Conservation (phyloP, 2,329 filamentous ascomycete species). For the Zymoseptoria tritici region DNA sequence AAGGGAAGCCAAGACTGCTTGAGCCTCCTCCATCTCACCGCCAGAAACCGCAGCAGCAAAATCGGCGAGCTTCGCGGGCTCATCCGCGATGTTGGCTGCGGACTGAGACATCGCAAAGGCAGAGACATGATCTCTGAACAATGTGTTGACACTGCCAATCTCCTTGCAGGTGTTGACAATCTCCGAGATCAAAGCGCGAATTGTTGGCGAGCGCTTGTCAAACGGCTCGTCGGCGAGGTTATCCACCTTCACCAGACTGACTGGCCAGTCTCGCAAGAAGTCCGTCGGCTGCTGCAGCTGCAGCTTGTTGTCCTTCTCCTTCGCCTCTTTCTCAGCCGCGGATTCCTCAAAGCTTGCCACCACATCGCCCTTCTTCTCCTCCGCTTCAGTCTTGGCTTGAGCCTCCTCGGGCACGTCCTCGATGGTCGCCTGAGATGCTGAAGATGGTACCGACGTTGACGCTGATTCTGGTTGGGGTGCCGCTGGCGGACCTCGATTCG, state of each 20-base stretch:
- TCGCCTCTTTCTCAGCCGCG: conserved; percentile 46
- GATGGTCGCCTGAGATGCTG: conserved; percentile 45
- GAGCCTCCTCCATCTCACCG: conserved; percentile 83
- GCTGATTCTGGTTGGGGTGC: conserved; percentile 46
- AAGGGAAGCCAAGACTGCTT: conserved; percentile 80
- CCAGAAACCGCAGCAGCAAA: conserved; percentile 96
- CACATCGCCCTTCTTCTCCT: conserved; percentile 80
- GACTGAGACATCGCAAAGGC: conserved; percentile 95
- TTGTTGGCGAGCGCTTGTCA: conserved; percentile 81
- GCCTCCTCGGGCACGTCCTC: conserved; percentile 21
- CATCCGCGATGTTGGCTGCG: conserved; percentile 87
- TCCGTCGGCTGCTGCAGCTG: conserved; percentile 68
- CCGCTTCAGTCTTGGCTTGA: conserved; percentile 35
- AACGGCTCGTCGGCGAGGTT: conserved; percentile 84
- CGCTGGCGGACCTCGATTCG: conserved; percentile 42
- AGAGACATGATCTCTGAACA: conserved; percentile 95
- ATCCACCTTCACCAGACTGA: conserved; percentile 91
- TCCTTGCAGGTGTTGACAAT: conserved; percentile 99
- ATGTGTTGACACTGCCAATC: conserved; percentile 82
- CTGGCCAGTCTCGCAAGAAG: conserved; percentile 83
- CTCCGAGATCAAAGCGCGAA: conserved; percentile 89
- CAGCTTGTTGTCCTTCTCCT: conserved; percentile 27
- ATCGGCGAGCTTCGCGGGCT: conserved; percentile 90
- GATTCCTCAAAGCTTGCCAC: conserved; percentile 95
- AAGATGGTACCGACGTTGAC: conserved; percentile 27